These are phyloP conservation scores for Macrotyloma uniflorum DNA, from an alignment of 306 rosid genomes.

Conservation along the genomic window DNA sequence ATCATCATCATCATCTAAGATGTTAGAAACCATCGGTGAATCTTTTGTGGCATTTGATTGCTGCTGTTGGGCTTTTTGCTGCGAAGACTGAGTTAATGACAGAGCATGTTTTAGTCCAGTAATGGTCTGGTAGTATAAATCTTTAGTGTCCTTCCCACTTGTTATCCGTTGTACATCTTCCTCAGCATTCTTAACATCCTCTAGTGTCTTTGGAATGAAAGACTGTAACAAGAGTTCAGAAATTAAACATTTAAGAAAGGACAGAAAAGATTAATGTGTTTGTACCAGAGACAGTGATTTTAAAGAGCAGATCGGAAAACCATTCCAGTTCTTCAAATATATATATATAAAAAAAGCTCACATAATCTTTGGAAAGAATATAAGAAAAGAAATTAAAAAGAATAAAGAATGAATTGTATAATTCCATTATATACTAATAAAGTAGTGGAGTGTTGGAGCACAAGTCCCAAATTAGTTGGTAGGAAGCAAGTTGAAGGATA, in stretches of 20 bases:
- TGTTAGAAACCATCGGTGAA: background rate
- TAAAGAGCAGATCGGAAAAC: slow-evolving; percentile 19
- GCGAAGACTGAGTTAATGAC: slow-evolving; percentile 38
- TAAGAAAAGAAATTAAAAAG: too few species aligned
- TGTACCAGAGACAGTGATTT: background rate
- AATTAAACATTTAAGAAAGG: background rate
- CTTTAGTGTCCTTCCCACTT: slow-evolving; percentile 72
- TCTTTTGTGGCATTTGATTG: slow-evolving; percentile 29
- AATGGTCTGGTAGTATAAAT: slow-evolving; percentile 74
- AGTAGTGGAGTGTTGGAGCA: too few species aligned
- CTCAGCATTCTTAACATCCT: slow-evolving; percentile 74
- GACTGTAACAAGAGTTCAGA: slow-evolving; percentile 50
- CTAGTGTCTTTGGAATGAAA: slow-evolving; percentile 79
- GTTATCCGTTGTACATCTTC: slow-evolving; percentile 69
- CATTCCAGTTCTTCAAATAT: background rate
- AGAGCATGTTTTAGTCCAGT: slow-evolving; percentile 78
- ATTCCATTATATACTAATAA: background rate
- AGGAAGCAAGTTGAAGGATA: too few species aligned
- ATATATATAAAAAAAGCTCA: too few species aligned
- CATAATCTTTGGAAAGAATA: too few species aligned
- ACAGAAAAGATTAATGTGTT: slow-evolving; percentile 12
- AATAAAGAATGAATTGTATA: too few species aligned
- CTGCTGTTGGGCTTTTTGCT: slow-evolving; percentile 35
- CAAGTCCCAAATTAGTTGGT: too few species aligned
- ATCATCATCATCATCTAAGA: slow-evolving; percentile 34